Conservation (phyloP, 164 flowering plant genomes). For the Stephania yunnanensis region DNA sequence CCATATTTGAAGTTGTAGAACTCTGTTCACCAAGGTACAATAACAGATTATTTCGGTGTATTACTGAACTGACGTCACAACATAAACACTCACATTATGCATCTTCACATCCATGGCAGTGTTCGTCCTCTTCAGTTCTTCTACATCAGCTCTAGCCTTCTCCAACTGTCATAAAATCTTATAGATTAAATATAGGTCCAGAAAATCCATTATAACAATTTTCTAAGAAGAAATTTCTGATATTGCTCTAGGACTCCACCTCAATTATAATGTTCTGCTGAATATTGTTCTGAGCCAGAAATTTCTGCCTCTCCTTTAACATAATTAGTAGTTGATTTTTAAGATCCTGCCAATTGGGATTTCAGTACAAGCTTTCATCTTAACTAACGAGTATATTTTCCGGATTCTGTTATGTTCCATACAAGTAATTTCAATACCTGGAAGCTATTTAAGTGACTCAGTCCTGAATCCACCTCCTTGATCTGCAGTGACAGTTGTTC, state of each 20-base stretch:
- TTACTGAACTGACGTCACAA: background rate
- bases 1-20: no score
- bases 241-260: slow-evolving; percentile 18
- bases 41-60: background rate
- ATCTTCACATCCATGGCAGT: slow-evolving; percentile 38
- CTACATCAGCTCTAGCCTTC: slow-evolving; percentile 35
- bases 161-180: slow-evolving; percentile 25
- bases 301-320: slow-evolving; percentile 34
- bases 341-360: slow-evolving; percentile 7
- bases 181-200: background rate
- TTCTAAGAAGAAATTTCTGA: slow-evolving; percentile 12
- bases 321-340: slow-evolving; percentile 23
- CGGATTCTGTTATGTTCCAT: background rate
- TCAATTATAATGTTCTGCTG: slow-evolving; percentile 18
- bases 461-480: slow-evolving; percentile 15
- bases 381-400: background rate
- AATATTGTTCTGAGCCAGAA: slow-evolving; percentile 21
- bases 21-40: background rate
- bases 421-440: slow-evolving; percentile 24
- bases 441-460: slow-evolving; percentile 16
- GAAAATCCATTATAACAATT: background rate
- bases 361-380: background rate
- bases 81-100: slow-evolving; percentile 38
- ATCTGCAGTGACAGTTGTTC: slow-evolving; percentile 22
- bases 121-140: slow-evolving; percentile 25